A percentile compares a stretch with the other conserved stretches of the same genome.
Evolutionary conservation across 768 basidiomycete species (phyloP).

Genomic region (Tulasnella sp.): DNA sequence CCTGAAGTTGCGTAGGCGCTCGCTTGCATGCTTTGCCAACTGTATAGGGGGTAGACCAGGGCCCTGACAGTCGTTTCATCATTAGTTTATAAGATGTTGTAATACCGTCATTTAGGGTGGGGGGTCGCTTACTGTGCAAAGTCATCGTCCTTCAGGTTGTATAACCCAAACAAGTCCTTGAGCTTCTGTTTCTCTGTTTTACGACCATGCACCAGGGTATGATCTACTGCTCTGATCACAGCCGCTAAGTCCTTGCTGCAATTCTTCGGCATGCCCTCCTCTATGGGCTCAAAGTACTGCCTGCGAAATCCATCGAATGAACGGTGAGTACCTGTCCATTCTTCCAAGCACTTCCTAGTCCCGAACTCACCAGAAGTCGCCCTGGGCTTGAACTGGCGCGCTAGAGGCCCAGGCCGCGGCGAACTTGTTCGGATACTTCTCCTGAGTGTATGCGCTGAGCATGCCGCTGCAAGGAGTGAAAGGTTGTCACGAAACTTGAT

Average conservation of each 20-base stretch:
- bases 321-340: neutral
- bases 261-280: constrained; percentile 29
- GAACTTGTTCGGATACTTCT: constrained; percentile 6
- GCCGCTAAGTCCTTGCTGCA: constrained; percentile 23
- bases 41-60: neutral
- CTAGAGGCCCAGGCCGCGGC: constrained; percentile 19
- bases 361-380: constrained; percentile 10
- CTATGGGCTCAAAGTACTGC: constrained; percentile 16
- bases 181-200: neutral
- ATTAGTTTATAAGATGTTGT: too few species aligned
- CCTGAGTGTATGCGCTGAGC: constrained; percentile 1
- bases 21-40: constrained; percentile 14
- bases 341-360: neutral
- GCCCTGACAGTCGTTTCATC: neutral
- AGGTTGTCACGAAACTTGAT: neutral
- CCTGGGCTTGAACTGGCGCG: constrained; percentile 3
- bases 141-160: neutral
- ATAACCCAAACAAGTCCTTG: neutral
- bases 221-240: neutral
- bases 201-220: neutral
- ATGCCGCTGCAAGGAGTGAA: neutral
- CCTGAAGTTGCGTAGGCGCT: neutral
- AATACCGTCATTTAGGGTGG: neutral
- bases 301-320: neutral
- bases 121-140: neutral